Conservation (phyloP, 2,329 filamentous ascomycete species). For the Ascochyta lentis region DNA sequence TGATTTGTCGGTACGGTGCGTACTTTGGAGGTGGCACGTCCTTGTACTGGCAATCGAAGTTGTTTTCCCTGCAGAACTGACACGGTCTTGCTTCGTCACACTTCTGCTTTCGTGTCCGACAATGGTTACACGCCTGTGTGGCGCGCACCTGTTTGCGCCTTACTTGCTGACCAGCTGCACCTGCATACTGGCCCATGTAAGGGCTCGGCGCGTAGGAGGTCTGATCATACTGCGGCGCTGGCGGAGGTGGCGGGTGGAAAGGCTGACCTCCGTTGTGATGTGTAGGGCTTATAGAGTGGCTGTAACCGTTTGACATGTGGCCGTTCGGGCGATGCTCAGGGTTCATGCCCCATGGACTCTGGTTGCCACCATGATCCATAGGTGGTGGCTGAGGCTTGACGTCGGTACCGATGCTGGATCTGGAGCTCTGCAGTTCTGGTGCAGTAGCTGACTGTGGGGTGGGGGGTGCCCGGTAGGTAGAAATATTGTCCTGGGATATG, state of each 20-base stretch:
- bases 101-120: constrained; percentile 51
- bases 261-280: constrained; percentile 36
- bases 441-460: constrained; percentile 36
- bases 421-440: constrained; percentile 32
- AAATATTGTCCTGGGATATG: constrained; percentile 45
- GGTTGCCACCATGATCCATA: constrained; percentile 47
- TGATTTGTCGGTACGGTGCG: constrained; percentile 38
- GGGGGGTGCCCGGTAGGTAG: constrained; percentile 41
- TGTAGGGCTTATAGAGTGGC: constrained; percentile 39
- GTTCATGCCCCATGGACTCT: constrained; percentile 40
- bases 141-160: constrained; percentile 48
- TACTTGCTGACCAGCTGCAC: constrained; percentile 30
- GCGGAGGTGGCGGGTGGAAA: constrained; percentile 40
- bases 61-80: constrained; percentile 81
- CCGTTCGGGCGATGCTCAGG: constrained; percentile 45
- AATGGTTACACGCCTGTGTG: constrained; percentile 70
- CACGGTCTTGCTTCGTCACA: constrained; percentile 51
- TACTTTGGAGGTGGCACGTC: constrained; percentile 92
- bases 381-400: constrained; percentile 36
- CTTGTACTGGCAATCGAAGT: constrained; percentile 83
- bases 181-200: constrained; percentile 41
- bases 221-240: constrained; percentile 40
- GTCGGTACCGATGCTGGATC: constrained; percentile 38
- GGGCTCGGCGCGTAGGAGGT: constrained; percentile 34
- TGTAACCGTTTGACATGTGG: constrained; percentile 43